These are phyloP conservation scores for Eucalyptus cloeziana DNA, from an alignment of 345 rosid genomes.

Conservation along the genomic window DNA sequence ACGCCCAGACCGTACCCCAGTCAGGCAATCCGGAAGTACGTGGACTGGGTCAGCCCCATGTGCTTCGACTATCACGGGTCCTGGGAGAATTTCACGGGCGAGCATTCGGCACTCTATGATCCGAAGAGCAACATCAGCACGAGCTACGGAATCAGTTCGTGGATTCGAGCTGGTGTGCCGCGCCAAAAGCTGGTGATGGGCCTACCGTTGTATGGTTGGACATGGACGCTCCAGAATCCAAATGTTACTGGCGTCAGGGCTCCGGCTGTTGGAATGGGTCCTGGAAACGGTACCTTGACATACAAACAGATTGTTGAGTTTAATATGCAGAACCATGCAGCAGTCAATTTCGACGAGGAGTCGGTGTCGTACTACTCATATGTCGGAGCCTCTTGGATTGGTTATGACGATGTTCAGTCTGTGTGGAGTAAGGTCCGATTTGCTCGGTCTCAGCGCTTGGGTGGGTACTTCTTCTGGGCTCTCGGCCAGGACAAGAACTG, in stretches of 20 bases:
- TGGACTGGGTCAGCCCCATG: conserved; percentile 37
- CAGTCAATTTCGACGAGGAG: neutral
- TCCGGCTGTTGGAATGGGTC: conserved; percentile 5
- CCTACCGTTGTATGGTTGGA: conserved; percentile 23
- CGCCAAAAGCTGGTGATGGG: conserved; percentile 34
- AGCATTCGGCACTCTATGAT: conserved; percentile 16
- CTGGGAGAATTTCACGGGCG: conserved; percentile 16
- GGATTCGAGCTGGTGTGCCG: conserved; percentile 19
- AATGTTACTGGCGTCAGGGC: conserved; percentile 13
- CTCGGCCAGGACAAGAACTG: conserved; percentile 19
- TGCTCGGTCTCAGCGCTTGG: conserved; percentile 13
- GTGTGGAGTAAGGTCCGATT: conserved; percentile 7
- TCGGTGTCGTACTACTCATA: conserved; percentile 20
- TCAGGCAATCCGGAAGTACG: neutral
- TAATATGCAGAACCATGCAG: neutral
- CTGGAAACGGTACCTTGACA: conserved; percentile 3
- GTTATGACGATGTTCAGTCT: conserved; percentile 26
- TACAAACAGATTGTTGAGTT: conserved; percentile 10
- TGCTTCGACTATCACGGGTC: conserved; percentile 30
- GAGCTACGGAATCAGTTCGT: conserved; percentile 14
- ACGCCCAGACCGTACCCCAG: conserved; percentile 8
- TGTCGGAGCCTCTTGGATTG: conserved; percentile 14
- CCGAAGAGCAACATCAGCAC: conserved; percentile 13
- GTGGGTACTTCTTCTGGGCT: conserved; percentile 43
- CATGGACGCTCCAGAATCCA: conserved; percentile 26